Evolutionary conservation across 345 rosid genomes (phyloP), one percentile per base, ranked within the genome.

Genomic region (Melaleuca quinquenervia): DNA sequence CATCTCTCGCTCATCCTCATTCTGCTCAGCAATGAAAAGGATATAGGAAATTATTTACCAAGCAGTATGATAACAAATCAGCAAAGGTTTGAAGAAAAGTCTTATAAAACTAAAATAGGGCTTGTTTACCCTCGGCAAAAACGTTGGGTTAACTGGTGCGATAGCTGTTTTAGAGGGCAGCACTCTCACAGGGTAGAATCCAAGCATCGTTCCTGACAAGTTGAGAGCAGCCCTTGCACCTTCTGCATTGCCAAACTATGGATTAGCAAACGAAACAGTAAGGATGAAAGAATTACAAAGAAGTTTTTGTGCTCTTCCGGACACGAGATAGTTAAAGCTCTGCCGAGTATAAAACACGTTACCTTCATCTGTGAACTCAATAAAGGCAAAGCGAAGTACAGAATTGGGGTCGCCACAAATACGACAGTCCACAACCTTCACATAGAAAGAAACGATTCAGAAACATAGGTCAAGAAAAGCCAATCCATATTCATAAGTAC

Each of bases 341-440:
- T 18, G 52, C 26, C 54, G 27, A 87, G 44, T 29, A 58, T 52
- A 14, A 32, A 24, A 52, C n/a, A 53, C 27, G 32, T 36, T 90
- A 96, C 99, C 99, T 92, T 95, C 95, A 84, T 96, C 96, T 51
- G 96, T 95, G 88, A 96, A 96, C 94, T 96, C 99, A 45, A 96
- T 90, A 86, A 96, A 96, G 58, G 99, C 99, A 90, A 96, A 96
- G 36, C 98, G 98, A 74, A 96, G 98, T 6, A 96, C 96, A 54
- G 99, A 96, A 86, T 95, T 96, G 24, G 99, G 96, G 90, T 96
- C 99, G 85, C 99, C 99, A 83, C 99, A 96, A 55, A 96, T 96
- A 52, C 99, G 99, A 83, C 99, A 96, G 82, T 96, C 99, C 87
- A 95, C 96, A 87, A 96, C 99, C 99, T 96, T 89, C 44, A 82